A percentile compares a stretch with the other conserved stretches of the same genome.
Conservation (phyloP, 305 asterid genomes). For the Fraxinus albicans region DNA sequence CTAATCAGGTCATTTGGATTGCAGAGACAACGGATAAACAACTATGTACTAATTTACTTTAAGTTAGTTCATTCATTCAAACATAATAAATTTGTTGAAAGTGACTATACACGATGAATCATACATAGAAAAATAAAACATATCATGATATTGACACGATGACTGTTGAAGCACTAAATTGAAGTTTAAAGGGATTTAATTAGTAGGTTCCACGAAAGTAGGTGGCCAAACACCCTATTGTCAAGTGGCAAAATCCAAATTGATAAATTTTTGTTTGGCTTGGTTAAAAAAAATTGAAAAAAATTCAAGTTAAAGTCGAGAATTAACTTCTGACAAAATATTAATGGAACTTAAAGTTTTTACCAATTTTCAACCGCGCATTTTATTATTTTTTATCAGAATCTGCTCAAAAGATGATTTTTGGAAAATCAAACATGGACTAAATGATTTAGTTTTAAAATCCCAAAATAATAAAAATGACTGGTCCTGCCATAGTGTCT, state of each 20-base stretch:
- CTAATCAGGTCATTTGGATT: not conserved
- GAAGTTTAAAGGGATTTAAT: not conserved
- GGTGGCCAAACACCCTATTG: not conserved
- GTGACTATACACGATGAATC: not conserved
- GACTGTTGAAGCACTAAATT: not conserved
- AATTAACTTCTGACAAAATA: not conserved
- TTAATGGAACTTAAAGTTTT: no score
- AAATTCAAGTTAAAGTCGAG: not conserved
- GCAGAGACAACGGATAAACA: not conserved
- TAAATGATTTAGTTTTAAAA: not conserved
- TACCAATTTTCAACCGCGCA: no score
- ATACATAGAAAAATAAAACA: not conserved
- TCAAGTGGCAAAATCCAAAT: not conserved
- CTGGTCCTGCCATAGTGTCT: not conserved
- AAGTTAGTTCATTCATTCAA: not conserved
- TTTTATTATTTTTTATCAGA: no score
- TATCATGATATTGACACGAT: not conserved
- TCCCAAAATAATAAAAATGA: no score
- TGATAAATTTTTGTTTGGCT: not conserved
- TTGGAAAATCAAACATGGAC: no score
- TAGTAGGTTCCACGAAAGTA: not conserved
- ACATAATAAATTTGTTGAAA: not conserved
- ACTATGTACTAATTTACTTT: not conserved
- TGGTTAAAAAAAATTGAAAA: not conserved
- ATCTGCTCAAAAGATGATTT: no score